Conservation (phyloP, 768 basidiomycete genomes). For the Daedalea quercina region DNA sequence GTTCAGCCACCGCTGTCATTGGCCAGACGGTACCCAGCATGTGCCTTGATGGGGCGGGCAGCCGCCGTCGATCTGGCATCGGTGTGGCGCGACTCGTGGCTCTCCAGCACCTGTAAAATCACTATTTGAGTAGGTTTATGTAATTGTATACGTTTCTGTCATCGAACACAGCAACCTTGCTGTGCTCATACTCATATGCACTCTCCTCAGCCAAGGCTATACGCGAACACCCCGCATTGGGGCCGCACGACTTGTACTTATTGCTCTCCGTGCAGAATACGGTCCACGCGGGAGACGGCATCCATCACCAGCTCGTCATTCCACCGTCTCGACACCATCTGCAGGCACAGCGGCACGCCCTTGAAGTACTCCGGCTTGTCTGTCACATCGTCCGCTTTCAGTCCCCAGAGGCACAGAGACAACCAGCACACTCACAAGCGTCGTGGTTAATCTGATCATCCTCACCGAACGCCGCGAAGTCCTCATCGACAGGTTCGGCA, state of each 20-base stretch:
- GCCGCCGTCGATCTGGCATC: no score
- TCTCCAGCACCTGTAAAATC: no score
- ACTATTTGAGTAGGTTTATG: no score
- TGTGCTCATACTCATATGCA: no score
- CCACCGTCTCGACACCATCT: background rate
- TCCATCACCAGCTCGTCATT: background rate
- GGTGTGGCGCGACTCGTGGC: no score
- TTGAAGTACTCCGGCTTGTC: background rate
- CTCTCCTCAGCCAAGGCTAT: no score
- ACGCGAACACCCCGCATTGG: no score
- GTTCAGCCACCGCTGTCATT: no score
- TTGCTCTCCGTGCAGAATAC: background rate
- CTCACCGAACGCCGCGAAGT: slow-evolving; percentile 7
- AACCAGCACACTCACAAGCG: background rate
- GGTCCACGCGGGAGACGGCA: background rate
- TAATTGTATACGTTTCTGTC: no score
- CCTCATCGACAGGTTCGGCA: slow-evolving; percentile 4
- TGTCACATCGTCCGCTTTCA: background rate
- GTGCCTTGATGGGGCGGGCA: no score
- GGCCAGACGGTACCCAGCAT: no score
- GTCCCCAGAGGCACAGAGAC: background rate
- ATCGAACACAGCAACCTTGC: no score
- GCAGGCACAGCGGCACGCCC: background rate
- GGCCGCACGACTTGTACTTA: background rate
- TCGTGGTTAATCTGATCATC: slow-evolving; percentile 11